Evolutionary conservation across 768 basidiomycete genomes (phyloP).

Genomic region (Tephrocybe sp.): DNA sequence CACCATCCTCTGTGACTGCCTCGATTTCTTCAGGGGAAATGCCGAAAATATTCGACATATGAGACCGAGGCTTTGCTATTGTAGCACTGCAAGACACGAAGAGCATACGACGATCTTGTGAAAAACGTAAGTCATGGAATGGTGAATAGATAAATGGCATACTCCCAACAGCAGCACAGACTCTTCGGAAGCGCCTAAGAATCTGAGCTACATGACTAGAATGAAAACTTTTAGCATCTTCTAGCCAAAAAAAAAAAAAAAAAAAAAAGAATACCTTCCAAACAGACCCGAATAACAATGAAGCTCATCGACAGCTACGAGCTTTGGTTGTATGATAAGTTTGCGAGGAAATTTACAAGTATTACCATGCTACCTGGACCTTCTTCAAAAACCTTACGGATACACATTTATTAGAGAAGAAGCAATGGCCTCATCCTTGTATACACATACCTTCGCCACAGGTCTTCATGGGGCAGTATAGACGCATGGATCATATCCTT

Average conservation of each 20-base stretch:
- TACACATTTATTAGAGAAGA: not conserved
- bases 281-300: constrained; percentile 83
- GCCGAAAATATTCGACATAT: constrained; percentile 78
- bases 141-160: constrained; percentile 22
- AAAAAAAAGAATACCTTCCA: constrained; percentile 53
- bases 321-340: constrained; percentile 23
- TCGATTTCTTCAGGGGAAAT: constrained; percentile 58
- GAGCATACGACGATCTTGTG: constrained; percentile 47
- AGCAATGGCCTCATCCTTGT: not conserved
- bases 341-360: not conserved
- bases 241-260: not conserved
- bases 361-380: constrained; percentile 43
- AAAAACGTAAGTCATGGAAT: not conserved
- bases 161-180: constrained; percentile 80
- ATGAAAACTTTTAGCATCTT: not conserved
- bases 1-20: constrained; percentile 75
- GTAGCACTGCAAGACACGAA: constrained; percentile 92
- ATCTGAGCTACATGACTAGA: constrained; percentile 78
- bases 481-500: constrained; percentile 86
- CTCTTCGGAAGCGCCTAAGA: constrained; percentile 69
- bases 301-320: constrained; percentile 82
- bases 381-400: constrained; percentile 68
- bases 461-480: constrained; percentile 80
- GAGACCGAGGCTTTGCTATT: constrained; percentile 67
- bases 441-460: constrained; percentile 64